A percentile compares a stretch with the other conserved stretches of the same genome.
phyloP scores from a whole-genome alignment of 345 rosid species.

The Balakata baccata region DNA sequence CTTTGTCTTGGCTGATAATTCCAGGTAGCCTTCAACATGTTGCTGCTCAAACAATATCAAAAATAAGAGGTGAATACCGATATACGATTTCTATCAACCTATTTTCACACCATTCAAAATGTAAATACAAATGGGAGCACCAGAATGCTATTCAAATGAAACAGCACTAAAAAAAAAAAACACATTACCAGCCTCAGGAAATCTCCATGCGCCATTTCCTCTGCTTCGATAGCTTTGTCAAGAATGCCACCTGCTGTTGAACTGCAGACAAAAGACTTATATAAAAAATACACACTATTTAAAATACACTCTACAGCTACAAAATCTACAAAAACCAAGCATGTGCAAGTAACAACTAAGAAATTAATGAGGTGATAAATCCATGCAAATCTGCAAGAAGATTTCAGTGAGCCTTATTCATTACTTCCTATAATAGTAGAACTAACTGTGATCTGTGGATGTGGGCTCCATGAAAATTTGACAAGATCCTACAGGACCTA shows the following conservation, averaged over 20 bases:
- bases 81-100: conserved; percentile 12
- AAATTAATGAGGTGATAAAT: no score
- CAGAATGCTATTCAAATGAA: background rate
- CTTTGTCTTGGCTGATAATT: conserved; percentile 85
- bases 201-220: conserved; percentile 64
- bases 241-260: conserved; percentile 53
- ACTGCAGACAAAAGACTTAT: conserved; percentile 27
- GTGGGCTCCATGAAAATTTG: no score
- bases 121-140: conserved; percentile 2
- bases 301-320: no score
- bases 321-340: no score
- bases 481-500: no score
- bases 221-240: conserved; percentile 70
- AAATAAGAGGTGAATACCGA: conserved; percentile 1
- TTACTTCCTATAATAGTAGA: no score
- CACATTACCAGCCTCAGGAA: conserved; percentile 79
- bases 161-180: conserved; percentile 8
- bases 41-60: conserved; percentile 43
- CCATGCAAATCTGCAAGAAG: no score
- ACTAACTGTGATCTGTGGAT: no score
- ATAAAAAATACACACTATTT: no score
- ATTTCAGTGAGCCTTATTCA: no score
- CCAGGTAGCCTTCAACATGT: conserved; percentile 76
- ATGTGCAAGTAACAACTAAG: no score
- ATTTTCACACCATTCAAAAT: conserved; percentile 1